phyloP scores from a whole-genome alignment of 164 flowering plant species.

The Piper betle region DNA sequence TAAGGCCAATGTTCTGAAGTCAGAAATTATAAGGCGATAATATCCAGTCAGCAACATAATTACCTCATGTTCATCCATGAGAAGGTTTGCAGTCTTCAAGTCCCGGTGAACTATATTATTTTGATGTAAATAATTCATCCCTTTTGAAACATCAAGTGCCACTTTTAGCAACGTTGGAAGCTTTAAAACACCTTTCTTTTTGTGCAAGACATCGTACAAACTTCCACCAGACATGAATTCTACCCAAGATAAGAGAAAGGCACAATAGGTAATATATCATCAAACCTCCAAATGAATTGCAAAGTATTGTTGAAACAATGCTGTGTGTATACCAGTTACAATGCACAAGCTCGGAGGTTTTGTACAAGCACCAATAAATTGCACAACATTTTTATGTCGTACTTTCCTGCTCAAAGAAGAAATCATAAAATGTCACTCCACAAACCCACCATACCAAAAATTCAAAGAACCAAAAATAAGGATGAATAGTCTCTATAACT shows the following conservation, averaged over 20 bases:
- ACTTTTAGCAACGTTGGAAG: constrained; percentile 77
- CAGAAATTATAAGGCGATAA: not conserved
- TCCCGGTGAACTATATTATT: constrained; percentile 96
- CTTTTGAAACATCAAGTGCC: constrained; percentile 83
- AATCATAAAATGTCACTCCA: not conserved
- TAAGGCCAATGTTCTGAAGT: too few species aligned
- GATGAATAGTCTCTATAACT: too few species aligned
- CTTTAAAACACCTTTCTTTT: constrained; percentile 67
- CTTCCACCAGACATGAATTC: constrained; percentile 97
- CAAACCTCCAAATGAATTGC: not conserved
- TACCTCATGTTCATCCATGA: constrained; percentile 98
- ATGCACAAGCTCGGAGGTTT: constrained; percentile 79
- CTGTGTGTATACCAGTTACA: constrained; percentile 54
- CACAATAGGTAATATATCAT: not conserved
- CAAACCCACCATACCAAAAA: too few species aligned
- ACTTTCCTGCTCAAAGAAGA: constrained; percentile 56
- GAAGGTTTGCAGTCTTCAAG: constrained; percentile 90
- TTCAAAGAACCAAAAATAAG: not conserved
- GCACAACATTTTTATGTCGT: constrained; percentile 97
- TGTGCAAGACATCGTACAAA: constrained; percentile 83
- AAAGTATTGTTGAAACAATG: not conserved
- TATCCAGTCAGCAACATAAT: constrained; percentile 7
- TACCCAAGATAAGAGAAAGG: constrained; percentile 13
- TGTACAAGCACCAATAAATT: constrained; percentile 97
- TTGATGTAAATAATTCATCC: constrained; percentile 96